These are phyloP conservation scores for Rhodamnia rubescens DNA, from an alignment of 345 rosid species.

Conservation along the genomic window DNA sequence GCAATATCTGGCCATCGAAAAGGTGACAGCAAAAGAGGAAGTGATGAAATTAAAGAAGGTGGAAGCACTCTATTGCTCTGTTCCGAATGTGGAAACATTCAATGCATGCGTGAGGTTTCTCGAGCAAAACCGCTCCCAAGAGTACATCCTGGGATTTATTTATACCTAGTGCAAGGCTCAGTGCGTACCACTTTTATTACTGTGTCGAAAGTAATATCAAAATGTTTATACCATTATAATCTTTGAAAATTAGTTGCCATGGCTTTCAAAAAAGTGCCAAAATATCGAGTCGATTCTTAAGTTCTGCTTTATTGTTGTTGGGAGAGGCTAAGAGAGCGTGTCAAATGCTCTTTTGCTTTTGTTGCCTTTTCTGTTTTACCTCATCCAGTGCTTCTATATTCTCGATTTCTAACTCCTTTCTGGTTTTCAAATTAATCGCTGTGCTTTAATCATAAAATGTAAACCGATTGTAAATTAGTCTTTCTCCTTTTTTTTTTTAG, in stretches of 20 bases:
- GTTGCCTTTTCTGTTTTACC: neutral
- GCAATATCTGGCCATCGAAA: neutral
- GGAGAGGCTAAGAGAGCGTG: too few species aligned
- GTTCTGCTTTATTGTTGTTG: too few species aligned
- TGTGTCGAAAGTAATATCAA: too few species aligned
- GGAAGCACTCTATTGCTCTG: neutral
- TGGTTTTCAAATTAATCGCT: too few species aligned
- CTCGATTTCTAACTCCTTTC: neutral
- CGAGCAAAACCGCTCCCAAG: accelerated
- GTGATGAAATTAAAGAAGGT: neutral
- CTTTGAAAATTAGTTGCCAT: too few species aligned
- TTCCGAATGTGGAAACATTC: accelerated
- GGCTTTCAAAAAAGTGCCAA: neutral
- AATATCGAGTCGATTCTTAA: too few species aligned
- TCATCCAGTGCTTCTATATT: neutral
- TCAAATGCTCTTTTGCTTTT: too few species aligned
- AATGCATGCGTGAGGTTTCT: accelerated
- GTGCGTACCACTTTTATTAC: neutral
- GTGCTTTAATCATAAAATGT: too few species aligned
- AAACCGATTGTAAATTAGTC: neutral
- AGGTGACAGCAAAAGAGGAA: accelerated
- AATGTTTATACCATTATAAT: too few species aligned
- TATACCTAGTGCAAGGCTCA: neutral
- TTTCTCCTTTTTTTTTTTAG: neutral
- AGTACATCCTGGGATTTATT: accelerated